Conservation (phyloP, 805 yeast species). For the Metschnikowia sp. region DNA sequence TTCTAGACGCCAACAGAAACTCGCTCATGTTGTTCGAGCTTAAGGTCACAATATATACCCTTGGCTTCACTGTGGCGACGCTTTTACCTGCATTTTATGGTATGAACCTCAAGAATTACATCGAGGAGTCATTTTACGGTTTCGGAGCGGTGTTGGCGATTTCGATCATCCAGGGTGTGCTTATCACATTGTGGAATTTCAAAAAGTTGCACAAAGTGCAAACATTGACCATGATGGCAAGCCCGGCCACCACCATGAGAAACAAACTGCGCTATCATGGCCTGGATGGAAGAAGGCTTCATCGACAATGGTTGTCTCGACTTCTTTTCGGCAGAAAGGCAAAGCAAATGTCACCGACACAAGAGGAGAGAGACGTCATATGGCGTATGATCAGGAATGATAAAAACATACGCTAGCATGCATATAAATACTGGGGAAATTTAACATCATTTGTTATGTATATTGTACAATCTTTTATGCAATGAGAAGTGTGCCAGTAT, state of each 20-base stretch:
- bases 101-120: slow-evolving; percentile 76
- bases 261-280: slow-evolving; percentile 8
- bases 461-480: slow-evolving; percentile 9
- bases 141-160: slow-evolving; percentile 54
- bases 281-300: slow-evolving; percentile 3
- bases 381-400: slow-evolving; percentile 45
- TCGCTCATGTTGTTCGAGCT: slow-evolving; percentile 83
- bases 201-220: slow-evolving; percentile 59
- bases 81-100: slow-evolving; percentile 86
- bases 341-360: slow-evolving; percentile 31
- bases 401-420: slow-evolving; percentile 13
- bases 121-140: slow-evolving; percentile 65
- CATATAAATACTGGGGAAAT: background rate
- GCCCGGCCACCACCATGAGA: slow-evolving; percentile 5
- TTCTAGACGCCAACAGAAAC: slow-evolving; percentile 87
- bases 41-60: slow-evolving; percentile 75
- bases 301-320: slow-evolving; percentile 15
- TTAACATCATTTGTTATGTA: background rate
- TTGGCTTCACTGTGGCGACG: slow-evolving; percentile 84
- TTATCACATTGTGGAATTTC: slow-evolving; percentile 56
- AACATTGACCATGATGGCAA: slow-evolving; percentile 56
- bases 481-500: background rate
- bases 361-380: slow-evolving; percentile 35
- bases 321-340: slow-evolving; percentile 28
- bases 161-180: slow-evolving; percentile 51